Percentiles rank a stretch among this genome's conserved stretches.
Conservation (phyloP, 2,329 filamentous ascomycete species). For the Aspergillus clavatus region DNA sequence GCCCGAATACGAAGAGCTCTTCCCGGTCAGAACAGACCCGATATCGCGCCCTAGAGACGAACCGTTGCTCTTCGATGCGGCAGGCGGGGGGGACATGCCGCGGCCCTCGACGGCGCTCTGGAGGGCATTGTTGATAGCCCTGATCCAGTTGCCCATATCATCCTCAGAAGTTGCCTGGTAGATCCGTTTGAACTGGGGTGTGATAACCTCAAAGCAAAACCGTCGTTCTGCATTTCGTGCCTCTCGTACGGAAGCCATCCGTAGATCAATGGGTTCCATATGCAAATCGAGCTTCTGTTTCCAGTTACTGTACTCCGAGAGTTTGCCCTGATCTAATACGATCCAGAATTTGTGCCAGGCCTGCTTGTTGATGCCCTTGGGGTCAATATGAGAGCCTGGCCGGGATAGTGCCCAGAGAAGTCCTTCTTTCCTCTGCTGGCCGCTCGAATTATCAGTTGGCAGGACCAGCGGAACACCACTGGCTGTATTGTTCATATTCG, state of each 20-base stretch:
- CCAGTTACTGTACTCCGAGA: constrained; percentile 99
- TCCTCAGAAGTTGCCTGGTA: constrained; percentile 98
- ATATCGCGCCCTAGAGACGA: constrained; percentile 73
- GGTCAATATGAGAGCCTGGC: constrained; percentile 90
- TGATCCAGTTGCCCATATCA: constrained; percentile 96
- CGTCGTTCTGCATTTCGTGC: constrained; percentile 89
- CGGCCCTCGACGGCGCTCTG: constrained; percentile 91
- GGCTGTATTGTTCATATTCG: constrained; percentile 25
- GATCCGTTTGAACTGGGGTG: constrained; percentile 88
- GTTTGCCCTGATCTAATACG: constrained; percentile 89
- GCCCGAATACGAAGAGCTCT: constrained; percentile 63
- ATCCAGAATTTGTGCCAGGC: constrained; percentile 99
- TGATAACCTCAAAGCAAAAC: constrained; percentile 98
- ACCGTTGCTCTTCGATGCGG: constrained; percentile 45
- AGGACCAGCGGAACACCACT: background rate
- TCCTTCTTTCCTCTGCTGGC: constrained; percentile 81
- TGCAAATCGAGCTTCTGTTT: constrained; percentile 95
- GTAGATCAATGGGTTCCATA: constrained; percentile 95
- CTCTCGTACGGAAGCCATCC: constrained; percentile 94
- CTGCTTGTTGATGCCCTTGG: constrained; percentile 90
- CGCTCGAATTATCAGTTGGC: constrained; percentile 25
- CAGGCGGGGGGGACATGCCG: constrained; percentile 47
- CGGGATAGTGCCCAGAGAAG: constrained; percentile 90
- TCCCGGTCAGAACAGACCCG: constrained; percentile 86
- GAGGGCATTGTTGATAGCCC: constrained; percentile 91